Base-by-base conservation (phyloP, 1,139 yeast genomes). In the Geotrichum australiense region DNA sequence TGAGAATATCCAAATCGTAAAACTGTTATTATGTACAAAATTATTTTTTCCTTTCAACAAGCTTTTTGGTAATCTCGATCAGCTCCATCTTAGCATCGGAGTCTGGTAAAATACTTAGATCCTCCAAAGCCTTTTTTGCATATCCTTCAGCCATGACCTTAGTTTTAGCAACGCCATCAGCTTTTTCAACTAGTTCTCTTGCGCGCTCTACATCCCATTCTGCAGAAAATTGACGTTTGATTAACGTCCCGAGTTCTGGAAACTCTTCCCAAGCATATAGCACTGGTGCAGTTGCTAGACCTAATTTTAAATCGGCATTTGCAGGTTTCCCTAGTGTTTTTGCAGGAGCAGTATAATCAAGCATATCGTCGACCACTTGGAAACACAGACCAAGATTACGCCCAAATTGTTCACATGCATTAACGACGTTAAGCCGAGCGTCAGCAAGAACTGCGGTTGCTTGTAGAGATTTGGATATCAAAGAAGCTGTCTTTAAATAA, bases 201-300 rank as follows among this genome's bases (percentile, higher is more conserved):
- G 96, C 94, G 26, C 68, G 63, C 52, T 83, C 89, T 26, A 89
- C 82, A 59, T 91, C 98, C 2, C 95, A 95, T 1, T 79, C 77
- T 48, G 76, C 67, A 41, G 73, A 70, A 61, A 91, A 93, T 62
- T 89, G 86, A 49, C 98, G 74, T 27, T 77, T 78, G 53, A 91
- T 87, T 58, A 89, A 65, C 24, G 76, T 79, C 1, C 96, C 97
- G 42, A 91, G 68, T 48, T 80, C 83, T 0, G 96, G 94, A 54
- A 76, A 78, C 58, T 81, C 77, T 56, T 76, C 78, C 98, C 98
- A 91, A 1, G 98, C 39, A 64, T 74, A 91, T 44, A 91, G 68
- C 3, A 91, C 89, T 2, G 99, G 99, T 0, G 97, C 97, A 1
- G 99, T 91, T 1, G 97, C 97, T 50, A 91, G 71, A 0, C 99